Conservation (phyloP, 2,329 filamentous ascomycete genomes). For the Fusarium siculi region DNA sequence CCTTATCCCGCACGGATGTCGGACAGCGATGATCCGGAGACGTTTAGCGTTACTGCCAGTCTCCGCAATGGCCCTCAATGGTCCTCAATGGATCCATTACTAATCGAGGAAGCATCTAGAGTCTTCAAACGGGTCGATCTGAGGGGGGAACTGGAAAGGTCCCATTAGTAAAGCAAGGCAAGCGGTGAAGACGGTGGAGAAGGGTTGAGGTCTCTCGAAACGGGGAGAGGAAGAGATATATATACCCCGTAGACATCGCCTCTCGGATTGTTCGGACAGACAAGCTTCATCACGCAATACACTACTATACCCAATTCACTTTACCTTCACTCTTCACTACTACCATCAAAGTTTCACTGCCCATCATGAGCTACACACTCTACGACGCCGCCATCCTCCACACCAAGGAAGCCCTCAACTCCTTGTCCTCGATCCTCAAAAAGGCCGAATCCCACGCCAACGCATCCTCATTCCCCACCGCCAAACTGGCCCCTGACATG, state of each 20-base stretch:
- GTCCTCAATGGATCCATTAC: constrained; percentile 1
- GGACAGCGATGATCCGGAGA: neutral
- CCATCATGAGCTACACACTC: constrained; percentile 53
- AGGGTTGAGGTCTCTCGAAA: neutral
- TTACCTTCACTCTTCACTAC: neutral
- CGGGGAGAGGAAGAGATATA: constrained; percentile 14
- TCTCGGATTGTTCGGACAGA: neutral
- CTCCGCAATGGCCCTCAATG: neutral
- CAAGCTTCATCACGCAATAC: constrained; percentile 33
- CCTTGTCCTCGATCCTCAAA: constrained; percentile 50
- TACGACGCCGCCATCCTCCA: constrained; percentile 53
- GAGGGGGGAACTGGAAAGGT: neutral
- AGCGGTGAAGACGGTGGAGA: constrained; percentile 24
- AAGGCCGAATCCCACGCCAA: constrained; percentile 50
- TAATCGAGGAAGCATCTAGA: constrained; percentile 36
- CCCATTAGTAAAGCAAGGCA: constrained; percentile 23
- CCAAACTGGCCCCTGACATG: constrained; percentile 56
- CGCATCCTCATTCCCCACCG: constrained; percentile 46
- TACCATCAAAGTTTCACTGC: neutral
- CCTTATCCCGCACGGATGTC: neutral
- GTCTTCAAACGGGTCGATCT: neutral
- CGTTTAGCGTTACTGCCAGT: neutral
- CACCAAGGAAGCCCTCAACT: constrained; percentile 47
- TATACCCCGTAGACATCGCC: constrained; percentile 13
- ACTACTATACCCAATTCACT: constrained; percentile 17